Evolutionary conservation across 805 yeast genomes (phyloP), one percentile per base, ranked within the genome.

Genomic region (Cyberlindnera maritima): DNA sequence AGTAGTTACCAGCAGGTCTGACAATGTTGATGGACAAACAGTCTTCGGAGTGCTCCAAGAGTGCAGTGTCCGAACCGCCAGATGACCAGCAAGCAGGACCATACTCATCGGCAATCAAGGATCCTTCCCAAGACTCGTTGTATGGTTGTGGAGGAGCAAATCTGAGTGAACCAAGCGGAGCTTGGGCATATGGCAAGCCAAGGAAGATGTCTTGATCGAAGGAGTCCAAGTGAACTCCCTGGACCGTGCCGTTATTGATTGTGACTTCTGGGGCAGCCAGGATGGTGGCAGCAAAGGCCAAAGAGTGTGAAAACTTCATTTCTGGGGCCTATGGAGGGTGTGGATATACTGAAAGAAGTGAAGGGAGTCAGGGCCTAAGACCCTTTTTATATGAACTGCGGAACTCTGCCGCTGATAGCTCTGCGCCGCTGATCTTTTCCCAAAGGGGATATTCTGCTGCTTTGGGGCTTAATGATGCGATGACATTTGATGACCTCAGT

Each of bases 21-120:
- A 56, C 61, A 29, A 65, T 55, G 47, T 64, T 65, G 17, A 65
- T 45, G 6, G 51, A 54, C 28, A 65, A 53, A 50, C 68, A 64
- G 47, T 65, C 66, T 46, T 65, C 68, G 19, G 60, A 51, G 41
- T 53, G 51, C 10, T 47, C 42, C 41, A 48, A 33, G 10, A 43
- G 39, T 5, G 18, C 20, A 17, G 48, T 29, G 36, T 52, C 55
- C 13, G 46, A 39, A 6, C 57, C 56, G 5, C 33, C 25, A 15
- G 39, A 31, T 10, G 49, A 12, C 34, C 42, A 35, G 50, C 68
- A 65, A 3, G 56, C 55, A 33, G 60, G 55, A 11, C 65, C 59
- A 19, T 59, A 54, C 20, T 50, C 48, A 10, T 54, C 55, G 18
- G 58, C 61, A 6, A 52, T 41, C 34, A 43, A 41, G 3, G 40